Evolutionary conservation across 148 eudicot species (phyloP).

Genomic region (Fallopia convolvulus): DNA sequence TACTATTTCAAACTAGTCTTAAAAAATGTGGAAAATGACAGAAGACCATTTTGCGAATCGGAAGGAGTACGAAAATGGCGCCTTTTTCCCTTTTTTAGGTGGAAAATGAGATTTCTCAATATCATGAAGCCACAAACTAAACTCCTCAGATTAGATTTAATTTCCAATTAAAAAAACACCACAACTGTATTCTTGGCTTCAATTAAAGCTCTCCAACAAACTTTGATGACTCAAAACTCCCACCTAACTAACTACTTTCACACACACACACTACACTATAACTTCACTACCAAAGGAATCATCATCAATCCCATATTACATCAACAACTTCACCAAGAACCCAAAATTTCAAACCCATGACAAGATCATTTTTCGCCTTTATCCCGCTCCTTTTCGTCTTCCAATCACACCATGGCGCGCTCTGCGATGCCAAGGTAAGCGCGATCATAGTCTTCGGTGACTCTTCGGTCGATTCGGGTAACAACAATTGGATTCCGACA

Average conservation of each 20-base stretch:
- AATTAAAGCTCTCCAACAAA: neutral
- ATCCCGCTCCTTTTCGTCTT: neutral
- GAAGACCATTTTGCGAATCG: too few species aligned
- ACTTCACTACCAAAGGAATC: neutral
- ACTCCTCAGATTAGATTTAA: too few species aligned
- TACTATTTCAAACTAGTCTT: too few species aligned
- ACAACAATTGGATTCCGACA: slow-evolving; percentile 62
- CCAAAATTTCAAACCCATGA: neutral
- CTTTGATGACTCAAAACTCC: neutral
- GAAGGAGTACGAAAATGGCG: too few species aligned
- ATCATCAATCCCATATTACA: neutral
- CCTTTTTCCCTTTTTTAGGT: too few species aligned
- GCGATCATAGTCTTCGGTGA: slow-evolving; percentile 86
- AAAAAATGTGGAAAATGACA: too few species aligned
- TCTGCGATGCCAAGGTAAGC: slow-evolving; percentile 33
- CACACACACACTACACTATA: neutral
- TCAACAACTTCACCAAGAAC: neutral
- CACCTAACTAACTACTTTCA: neutral
- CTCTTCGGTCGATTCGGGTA: slow-evolving; percentile 87
- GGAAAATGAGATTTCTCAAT: too few species aligned
- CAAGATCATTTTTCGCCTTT: neutral
- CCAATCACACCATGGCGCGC: neutral
- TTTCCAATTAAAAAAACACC: neutral
- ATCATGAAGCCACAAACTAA: too few species aligned
- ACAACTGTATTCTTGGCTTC: neutral